Evolutionary conservation across 2,329 filamentous ascomycete genomes (phyloP), one percentile per base, ranked within the genome.

Genomic region (Cordyceps cateniannulata): DNA sequence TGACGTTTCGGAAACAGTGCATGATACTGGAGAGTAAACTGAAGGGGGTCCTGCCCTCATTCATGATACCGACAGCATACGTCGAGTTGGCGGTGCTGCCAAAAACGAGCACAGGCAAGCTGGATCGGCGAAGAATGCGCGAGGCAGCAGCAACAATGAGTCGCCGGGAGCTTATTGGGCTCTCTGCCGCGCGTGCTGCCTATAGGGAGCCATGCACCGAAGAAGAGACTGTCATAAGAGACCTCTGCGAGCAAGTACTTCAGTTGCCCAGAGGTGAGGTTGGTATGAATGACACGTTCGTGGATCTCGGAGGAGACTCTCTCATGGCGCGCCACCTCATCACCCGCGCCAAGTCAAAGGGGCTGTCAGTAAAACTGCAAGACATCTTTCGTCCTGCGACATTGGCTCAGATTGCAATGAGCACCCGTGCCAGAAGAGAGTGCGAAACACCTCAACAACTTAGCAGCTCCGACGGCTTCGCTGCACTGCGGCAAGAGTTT

Each of bases 211-310:
- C 53, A 10, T 5, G 8, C 8, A 45, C 25, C 6, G 42, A 10
- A 5, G n/a, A 24, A 24, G 53, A 56, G 20, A n/a, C 42, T 2
- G n/a, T 38, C 3, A 18, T 56, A 9, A n/a, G 53, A 12, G 53
- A 56, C 20, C 42, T 56, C 27, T 56, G 53, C 27, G 53, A 32
- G 42, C 9, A 56, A 1, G 47, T 48, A 22, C 53, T 56, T 10
- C 53, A 48, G 42, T 42, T 56, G 3, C 27, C 53, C 16, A 35
- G 42, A 3, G 27, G 27, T 12, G 42, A 48, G 12, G 44, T 56
- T 35, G 44, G 53, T 29, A 48, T 56, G 53, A n/a, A 56, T 9
- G 53, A 56, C 53, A 56, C 53, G 3, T 56, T 56, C 27, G n/a
- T 56, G 6, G 20, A 56, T 48, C 53, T 56, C 12, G 53, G 53